phyloP scores from a whole-genome alignment of 2,329 filamentous ascomycete species.

The Claviceps spartinae region DNA sequence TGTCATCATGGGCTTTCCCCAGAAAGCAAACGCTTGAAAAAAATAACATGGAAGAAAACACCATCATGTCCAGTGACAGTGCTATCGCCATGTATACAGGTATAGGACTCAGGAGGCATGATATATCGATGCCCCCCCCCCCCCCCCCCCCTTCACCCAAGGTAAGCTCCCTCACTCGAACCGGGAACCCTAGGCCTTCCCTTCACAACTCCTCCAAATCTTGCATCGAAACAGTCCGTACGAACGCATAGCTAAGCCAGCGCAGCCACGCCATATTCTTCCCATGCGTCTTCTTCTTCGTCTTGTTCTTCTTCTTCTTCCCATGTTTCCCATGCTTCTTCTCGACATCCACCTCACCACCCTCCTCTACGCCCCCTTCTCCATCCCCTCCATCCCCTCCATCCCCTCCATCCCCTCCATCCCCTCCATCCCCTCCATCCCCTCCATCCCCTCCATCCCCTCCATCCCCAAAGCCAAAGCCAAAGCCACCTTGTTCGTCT shows the following conservation, averaged over 20 bases:
- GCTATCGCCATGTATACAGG: too few relatives aligned
- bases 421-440: too few relatives aligned
- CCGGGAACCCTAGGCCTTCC: neutral
- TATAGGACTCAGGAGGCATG: too few relatives aligned
- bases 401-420: too few relatives aligned
- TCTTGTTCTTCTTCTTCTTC: constrained; percentile 25
- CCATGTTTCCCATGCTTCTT: constrained; percentile 25
- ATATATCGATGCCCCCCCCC: too few relatives aligned
- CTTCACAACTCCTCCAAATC: constrained; percentile 41
- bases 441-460: constrained; percentile 7
- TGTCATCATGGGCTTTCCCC: too few relatives aligned
- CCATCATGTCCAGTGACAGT: too few relatives aligned
- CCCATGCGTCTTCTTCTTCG: constrained; percentile 38
- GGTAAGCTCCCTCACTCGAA: too few relatives aligned
- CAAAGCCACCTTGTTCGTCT: constrained; percentile 15
- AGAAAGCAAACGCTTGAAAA: too few relatives aligned
- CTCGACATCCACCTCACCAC: constrained; percentile 21
- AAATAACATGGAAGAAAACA: too few relatives aligned
- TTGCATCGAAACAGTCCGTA: constrained; percentile 53
- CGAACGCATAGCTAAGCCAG: constrained; percentile 68
- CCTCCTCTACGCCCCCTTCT: constrained; percentile 8
- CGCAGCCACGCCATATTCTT: constrained; percentile 61
- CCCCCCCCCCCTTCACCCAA: too few relatives aligned
- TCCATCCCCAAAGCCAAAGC: constrained; percentile 8
- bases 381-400: constrained; percentile 12